Evolutionary conservation across 108 stramenopile species (phyloP).

Genomic region (Pseudonitzschia pungens): DNA sequence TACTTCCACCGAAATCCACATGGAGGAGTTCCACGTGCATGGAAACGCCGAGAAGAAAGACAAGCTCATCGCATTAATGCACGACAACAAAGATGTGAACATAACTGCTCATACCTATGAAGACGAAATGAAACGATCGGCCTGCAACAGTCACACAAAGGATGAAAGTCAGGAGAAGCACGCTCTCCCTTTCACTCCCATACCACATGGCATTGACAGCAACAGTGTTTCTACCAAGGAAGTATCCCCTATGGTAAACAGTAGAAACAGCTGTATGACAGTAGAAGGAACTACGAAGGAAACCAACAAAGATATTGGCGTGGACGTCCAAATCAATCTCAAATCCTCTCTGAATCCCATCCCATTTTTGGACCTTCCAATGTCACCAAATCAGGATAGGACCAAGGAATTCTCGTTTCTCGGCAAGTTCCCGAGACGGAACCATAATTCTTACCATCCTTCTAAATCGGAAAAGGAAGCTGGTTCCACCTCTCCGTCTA

Average conservation of each 20-base stretch:
- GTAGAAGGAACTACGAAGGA: not conserved
- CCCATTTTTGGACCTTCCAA: not conserved
- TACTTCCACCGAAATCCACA: too few relatives aligned
- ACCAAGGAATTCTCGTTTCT: conserved; percentile 1
- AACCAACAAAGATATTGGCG: not conserved
- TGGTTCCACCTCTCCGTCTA: not conserved
- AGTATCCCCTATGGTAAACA: not conserved
- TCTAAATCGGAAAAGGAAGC: not conserved
- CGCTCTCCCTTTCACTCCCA: not conserved
- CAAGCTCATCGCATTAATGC: too few relatives aligned
- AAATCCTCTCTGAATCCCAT: not conserved
- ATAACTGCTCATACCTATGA: too few relatives aligned
- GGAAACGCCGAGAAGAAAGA: too few relatives aligned
- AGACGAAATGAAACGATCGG: too few relatives aligned
- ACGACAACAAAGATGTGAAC: too few relatives aligned
- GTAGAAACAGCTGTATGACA: not conserved
- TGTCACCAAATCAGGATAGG: not conserved
- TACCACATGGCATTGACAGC: not conserved
- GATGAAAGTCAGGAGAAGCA: not conserved
- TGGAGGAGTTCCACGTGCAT: too few relatives aligned
- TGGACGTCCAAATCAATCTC: not conserved
- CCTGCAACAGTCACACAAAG: not conserved
- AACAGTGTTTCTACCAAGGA: not conserved
- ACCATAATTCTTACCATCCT: not conserved
- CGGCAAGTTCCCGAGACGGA: not conserved